Base-by-base conservation (phyloP, 2,329 filamentous ascomycete species). In the Xylogone sp. region DNA sequence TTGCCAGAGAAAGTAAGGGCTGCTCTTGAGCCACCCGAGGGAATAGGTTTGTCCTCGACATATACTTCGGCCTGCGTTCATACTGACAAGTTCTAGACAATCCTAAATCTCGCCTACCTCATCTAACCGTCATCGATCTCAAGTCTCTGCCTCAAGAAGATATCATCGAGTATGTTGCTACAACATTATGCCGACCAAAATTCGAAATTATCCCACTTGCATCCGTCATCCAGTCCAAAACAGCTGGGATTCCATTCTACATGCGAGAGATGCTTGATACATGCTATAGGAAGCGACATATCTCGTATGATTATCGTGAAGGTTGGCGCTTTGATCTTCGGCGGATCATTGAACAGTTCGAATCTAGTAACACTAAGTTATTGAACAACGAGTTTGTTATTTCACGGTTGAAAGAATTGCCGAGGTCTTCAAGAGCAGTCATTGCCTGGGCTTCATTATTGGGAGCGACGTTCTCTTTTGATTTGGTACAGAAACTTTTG, bases 241-340 rank as follows among this genome's bases (percentile, higher is more conserved):
- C 88, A 9, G 80, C 80, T 21, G 90, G 90, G 2, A 95, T 94
- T 54, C 86, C 90, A 0, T 96, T 96, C 62, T 93, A 92, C 62
- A 87, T 95, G 66, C 79, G 88, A 45, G 88, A 96, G 68, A 93
- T 96, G 78, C 77, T 96, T 9, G 88, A 88, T 62, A 84, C 87
- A 2, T 93, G 88, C 65, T 84, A 95, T 65, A 82, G 88, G 29
- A 92, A 88, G 63, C 86, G 84, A 59, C 94, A 88, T 65, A 86
- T 96, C 46, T 94, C 84, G 81, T 96, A 94, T 67, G 90, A 90
- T 55, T 96, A 92, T 77, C 83, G 82, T 59, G 82, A 86, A 58
- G 87, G 84, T 43, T 96, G 91, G 91, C 78, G 86, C 45, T 96
- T 85, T 64, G 86, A 93, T 62, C 71, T 96, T 7, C 90, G 96